Base-by-base conservation (phyloP, 2,329 filamentous ascomycete species). In the Talaromyces sp. region DNA sequence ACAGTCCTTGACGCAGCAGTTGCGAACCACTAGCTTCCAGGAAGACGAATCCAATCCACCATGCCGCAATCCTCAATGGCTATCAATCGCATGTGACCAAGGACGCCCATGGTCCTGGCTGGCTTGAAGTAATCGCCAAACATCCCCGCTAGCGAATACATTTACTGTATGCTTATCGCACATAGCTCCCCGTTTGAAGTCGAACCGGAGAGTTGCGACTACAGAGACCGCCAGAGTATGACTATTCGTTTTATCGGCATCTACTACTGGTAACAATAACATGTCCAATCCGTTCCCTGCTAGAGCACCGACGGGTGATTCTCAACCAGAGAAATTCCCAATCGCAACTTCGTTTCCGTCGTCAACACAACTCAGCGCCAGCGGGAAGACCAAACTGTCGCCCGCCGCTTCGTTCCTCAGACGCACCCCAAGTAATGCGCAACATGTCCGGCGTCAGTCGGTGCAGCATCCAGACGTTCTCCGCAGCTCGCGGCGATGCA, bases 341-440 rank as follows among this genome's bases (percentile, higher is more conserved):
- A 36, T 56, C 7, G 36, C 53, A 36, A 25, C 57, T 2, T 57
- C 58, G 3, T 60, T 57, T 19, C 53, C 58, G n/a, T 56, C 58
- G 9, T 60, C 67, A 41, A 66, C 73, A 28, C 67, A 65, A 45
- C 67, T 72, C 11, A 70, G 81, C 53, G 73, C 72, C 39, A 83
- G 80, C 63, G 81, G 78, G 33, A 73, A 78, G 22, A 82, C 83
- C 33, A 77, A 74, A 61, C 82, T 61, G 78, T 88, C 67, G 77
- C 88, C 74, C 80, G 86, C 65, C 81, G 84, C 40, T 69, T 89
- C 60, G 80, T 82, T 61, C 75, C 73, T 61, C 73, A 80, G 59
- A 74, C 79, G 63, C 73, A 80, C 72, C 66, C 79, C 69, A 75
- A 84, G 69, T 74, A 73, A 68, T 59, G 78, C 75, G 6, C 67